Evolutionary conservation across 2,329 filamentous ascomycete species (phyloP), one percentile per base, ranked within the genome.

Genomic region (Pyrenochaeta sp.): DNA sequence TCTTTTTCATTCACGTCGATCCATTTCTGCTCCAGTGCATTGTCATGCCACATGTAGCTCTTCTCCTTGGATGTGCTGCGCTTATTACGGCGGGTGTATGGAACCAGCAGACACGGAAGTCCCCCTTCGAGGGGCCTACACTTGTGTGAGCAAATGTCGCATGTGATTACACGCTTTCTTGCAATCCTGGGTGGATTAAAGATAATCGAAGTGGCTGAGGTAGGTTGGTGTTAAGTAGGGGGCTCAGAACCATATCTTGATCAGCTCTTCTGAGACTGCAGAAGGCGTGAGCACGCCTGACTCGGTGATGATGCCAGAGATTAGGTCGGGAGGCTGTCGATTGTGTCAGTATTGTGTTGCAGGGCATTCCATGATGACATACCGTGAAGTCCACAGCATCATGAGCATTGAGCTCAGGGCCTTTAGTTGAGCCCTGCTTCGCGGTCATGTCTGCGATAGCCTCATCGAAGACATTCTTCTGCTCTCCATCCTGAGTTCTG

Each of bases 271-370:
- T 56, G 88, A 88, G 34, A 91, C 89, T 27, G 89, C 89, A 56
- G 85, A 87, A 0, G 90, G 88, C 43, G 89, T 85, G 64, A 91
- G 84, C 48, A 91, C 86, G 45, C 90, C 90, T 50, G 87, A 88
- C 75, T 93, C 91, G 0, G 90, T 93, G 66, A 93, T 90, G 66
- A 93, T 86, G 30, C 88, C 89, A 9, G 88, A 88, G 61, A 93
- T 89, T 34, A 91, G 77, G 47, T 88, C 83, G 2, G 89, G 89
- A 6, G 90, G 88, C 82, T 90, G 36, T n/a, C 37, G 5, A 32
- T 0, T 44, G 5, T 46, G 12, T 69, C 50, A 68, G 62, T 2
- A 24, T 7, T 1, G 40, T 2, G 9, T 27, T 15, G 1, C 8
- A 3, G 1, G 15, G 9, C 13, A 2, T 13, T 0, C 22, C 5